Base-by-base conservation (phyloP, 306 rosid species). In the Prunus armeniaca region DNA sequence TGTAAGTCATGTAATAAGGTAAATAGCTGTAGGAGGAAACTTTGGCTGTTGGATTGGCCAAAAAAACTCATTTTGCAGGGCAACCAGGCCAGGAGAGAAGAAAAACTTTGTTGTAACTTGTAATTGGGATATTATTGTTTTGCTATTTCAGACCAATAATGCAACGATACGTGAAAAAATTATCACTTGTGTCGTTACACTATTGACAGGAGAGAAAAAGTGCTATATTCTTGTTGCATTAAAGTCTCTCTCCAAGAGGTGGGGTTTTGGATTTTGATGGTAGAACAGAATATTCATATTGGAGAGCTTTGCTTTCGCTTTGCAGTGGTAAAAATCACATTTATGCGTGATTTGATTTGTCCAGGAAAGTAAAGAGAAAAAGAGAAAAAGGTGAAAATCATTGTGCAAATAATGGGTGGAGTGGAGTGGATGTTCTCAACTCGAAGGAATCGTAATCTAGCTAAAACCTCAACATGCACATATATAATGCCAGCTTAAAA, bases 401-500 rank as follows among this genome's bases (percentile, higher is more conserved):
- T 65, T 65, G 69, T 4, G 27, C 69, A 65, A 65, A 65, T 65
- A 65, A 65, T 34, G 50, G 25, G 24, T 14, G 43, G 67, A 24
- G 58, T 17, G 65, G 57, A 54, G 74, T 45, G 52, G 25, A 34
- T 34, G 8, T 34, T 34, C 41, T 34, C 41, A 34, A 14, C 6
- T 18, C 12, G 30, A 51, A 72, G 67, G 79, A 67, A 69, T 70
- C 67, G 73, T 11, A 63, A 63, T 75, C 80, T 32, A 65, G 55
- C 43, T 25, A 51, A 60, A 73, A 58, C 76, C 47, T n/a, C 52
- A 20, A 71, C 47, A 47, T 38, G 43, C 43, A 38, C 7, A 7
- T 38, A 7, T 38, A 25, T 4, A 9, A 63, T 74, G 82, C 80
- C 86, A 74, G 80, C 83, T 63, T 74, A 56, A 82, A 78, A 82